Base-by-base conservation (phyloP, 176 grass and related monocot genomes). In the Rhynchospora breviuscula region DNA sequence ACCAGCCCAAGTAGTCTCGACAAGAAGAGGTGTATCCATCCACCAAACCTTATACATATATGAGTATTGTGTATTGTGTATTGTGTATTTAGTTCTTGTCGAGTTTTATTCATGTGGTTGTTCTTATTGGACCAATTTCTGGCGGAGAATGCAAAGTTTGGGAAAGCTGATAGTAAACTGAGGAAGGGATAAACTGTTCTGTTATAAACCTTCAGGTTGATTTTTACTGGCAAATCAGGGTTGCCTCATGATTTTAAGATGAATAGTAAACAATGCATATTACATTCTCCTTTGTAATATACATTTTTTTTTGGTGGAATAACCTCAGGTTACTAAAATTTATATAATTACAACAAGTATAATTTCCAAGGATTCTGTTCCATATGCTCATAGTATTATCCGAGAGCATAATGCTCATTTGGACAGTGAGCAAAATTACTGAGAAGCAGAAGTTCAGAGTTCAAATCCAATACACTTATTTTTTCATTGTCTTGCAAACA, bases 1-100 rank as follows among this genome's bases (percentile, higher is more conserved):
- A 21, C 60, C 43, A 64, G 80, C 62, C 57, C 57, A 17, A 46
- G 79, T 23, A 63, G 59, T 23, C 57, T 81, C 29, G 80, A 82
- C 47, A 82, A 43, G 23, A 82, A 82, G 46, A 82, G 80, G 80
- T 82, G 51, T 40, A 33, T 67, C 8, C 63, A 47, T 67, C 19
- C 12, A 29, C 11, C 3, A 17, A 82, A n/a, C 43, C 43, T 22
- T 12, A 7, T 45, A 22, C 10, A 45, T 63, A 46, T 43, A 19
- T 51, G n/a, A 6, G 8, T 12, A 22, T 51, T 51, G n/a, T 2
- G 8, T 12, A 22, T 51, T 74, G n/a, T 6, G 8, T 12, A 22
- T 51, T 51, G n/a, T 2, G 8, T 12, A 22, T 51, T 74, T 74
- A 51, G 45, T 6, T 51, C 4, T 6, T 13, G 19, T 74, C 45